Evolutionary conservation across 1,284 basidiomycete genomes (phyloP), one percentile per base, ranked within the genome.

Genomic region (Ustilago crameri): DNA sequence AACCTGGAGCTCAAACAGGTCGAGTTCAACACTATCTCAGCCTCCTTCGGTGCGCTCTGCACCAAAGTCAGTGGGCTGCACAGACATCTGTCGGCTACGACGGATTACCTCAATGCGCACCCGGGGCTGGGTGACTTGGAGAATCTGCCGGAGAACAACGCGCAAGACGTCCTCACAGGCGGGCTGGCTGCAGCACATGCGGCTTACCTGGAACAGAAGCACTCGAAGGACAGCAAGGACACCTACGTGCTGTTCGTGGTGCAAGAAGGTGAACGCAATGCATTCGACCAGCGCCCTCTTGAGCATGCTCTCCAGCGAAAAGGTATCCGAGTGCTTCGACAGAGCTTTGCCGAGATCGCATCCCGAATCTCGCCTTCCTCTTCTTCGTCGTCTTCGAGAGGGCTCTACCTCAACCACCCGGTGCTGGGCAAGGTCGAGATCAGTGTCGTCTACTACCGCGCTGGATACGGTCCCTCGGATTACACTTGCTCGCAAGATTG

Each of bases 21-120:
- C 51, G 96, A 98, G 84, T 96, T 98, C 85, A 98, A 98, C 83
- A 98, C 95, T 5, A 95, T 98, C 73, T 93, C 94, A 0, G 89
- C 91, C 0, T 93, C 93, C 1, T 97, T 98, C 81, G 95, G 94
- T 1, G 84, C 90, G 0, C 86, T 98, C 15, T 93, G 91, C 3
- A 88, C 93, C 62, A 88, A 87, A 41, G 87, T 89, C 8, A 88
- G 90, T 17, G 88, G 88, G 23, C 84, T 98, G 80, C 95, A 98
- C 84, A 75, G 65, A 85, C 76, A 68, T 18, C 44, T 79, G 14
- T 24, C 65, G 8, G n/a, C 22, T 14, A 66, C 60, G 0, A 63
- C 69, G 12, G 54, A 49, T 9, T 60, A 62, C 45, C 40, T 63
- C 5, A 49, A 35, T 17, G 84, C 86, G 2, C 93, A 93, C 82